Conservation (phyloP, 2,329 filamentous ascomycete species). For the Diaporthe ampelina region DNA sequence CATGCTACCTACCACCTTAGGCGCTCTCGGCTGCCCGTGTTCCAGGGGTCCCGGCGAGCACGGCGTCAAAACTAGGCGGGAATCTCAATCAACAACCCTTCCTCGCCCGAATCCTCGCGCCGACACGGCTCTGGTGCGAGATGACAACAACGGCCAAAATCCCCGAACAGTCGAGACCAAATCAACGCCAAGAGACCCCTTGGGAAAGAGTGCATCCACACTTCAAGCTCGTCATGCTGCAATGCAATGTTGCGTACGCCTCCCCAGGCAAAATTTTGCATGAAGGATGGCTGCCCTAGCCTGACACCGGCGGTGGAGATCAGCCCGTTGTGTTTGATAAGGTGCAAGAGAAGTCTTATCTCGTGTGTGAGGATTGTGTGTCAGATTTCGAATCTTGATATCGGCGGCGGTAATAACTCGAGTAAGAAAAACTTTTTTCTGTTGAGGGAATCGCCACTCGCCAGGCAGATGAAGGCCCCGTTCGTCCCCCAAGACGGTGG, state of each 20-base stretch:
- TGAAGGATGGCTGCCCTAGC: constrained; percentile 25
- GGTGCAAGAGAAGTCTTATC: constrained; percentile 24
- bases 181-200: not conserved
- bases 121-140: not conserved
- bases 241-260: constrained; percentile 26
- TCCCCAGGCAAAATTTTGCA: not conserved
- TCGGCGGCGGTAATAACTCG: not conserved
- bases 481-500: not conserved
- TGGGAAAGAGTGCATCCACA: not conserved
- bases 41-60: constrained; percentile 12
- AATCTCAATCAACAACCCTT: not conserved
- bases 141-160: not conserved
- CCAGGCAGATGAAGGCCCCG: not conserved
- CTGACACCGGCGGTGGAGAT: constrained; percentile 33
- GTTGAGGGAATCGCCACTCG: constrained; percentile 37
- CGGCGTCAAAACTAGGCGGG: not conserved
- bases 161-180: constrained; percentile 2
- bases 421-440: not conserved
- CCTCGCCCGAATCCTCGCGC: constrained; percentile 25
- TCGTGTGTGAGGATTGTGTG: constrained; percentile 18
- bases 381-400: constrained; percentile 22
- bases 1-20: no score
- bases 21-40: not conserved
- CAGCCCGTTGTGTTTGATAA: constrained; percentile 27
- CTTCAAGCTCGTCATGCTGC: constrained; percentile 21